Base-by-base conservation (phyloP, 1,284 basidiomycete genomes). In the Clitocybe nebularis region DNA sequence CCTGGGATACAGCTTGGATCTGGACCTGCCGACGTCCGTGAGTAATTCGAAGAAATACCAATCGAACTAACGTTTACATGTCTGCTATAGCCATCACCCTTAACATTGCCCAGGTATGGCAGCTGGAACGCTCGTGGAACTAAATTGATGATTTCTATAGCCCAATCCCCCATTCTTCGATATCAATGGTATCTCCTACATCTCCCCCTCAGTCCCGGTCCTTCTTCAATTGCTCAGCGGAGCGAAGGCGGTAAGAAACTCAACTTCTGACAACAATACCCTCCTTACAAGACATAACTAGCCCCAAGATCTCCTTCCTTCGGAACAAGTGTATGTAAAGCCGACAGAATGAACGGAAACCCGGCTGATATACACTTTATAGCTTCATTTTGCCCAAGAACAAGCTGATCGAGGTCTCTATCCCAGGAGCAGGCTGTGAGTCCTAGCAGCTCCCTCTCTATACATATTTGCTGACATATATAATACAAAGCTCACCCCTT, bases 181-280 rank as follows among this genome's bases (percentile, higher is more conserved):
- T 22, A 61, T 71, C 29, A 68, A 68, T 48, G 60, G 60, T 21
- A 56, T 64, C 5, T 60, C 63, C 3, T 69, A 63, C 44, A 47
- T 55, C 5, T 63, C 64, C 1, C 66, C 66, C 2, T 53, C 61
- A 0, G 48, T 67, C 16, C 67, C 67, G 1, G 64, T 66, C 5
- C 57, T 68, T 22, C 50, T 68, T 26, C 66, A 68, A 41, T 54
- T 70, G 21, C 56, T 71, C 11, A 69, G 64, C 36, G 68, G 68
- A 24, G 62, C 62, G 3, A 52, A 46, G 9, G 10, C 39, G 47
- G 50, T 52, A 30, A n/a, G 14, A 11, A 17, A 11, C 11, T 25
- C 3, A 17, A 41, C 5, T n/a, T 26, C 14, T 11, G 10, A 11
- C 7, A 16, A 7, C 6, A 3, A 5, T 9, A 9, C 29, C 3